phyloP scores from a whole-genome alignment of 305 asterid species.

The Striga hermonthica region DNA sequence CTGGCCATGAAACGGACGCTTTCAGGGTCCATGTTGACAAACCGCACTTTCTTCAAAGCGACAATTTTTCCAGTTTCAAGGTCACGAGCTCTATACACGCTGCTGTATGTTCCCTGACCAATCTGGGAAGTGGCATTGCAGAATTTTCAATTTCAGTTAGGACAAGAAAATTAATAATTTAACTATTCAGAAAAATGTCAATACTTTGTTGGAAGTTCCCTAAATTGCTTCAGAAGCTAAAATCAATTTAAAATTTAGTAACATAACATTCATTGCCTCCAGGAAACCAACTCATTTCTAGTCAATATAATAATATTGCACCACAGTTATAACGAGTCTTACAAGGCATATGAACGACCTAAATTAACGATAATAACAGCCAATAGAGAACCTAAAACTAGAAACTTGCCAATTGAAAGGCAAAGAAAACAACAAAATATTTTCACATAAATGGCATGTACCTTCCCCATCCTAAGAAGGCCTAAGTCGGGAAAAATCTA shows the following conservation, averaged over 20 bases:
- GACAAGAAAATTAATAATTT: slow-evolving; percentile 8
- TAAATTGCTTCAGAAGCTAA: slow-evolving; percentile 15
- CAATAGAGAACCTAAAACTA: neutral
- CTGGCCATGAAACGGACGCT: slow-evolving; percentile 90
- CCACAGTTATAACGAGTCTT: neutral
- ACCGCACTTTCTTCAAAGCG: slow-evolving; percentile 81
- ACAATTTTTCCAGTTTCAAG: slow-evolving; percentile 70
- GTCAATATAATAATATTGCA: neutral
- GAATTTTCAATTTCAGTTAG: slow-evolving; percentile 17
- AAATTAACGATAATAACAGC: neutral
- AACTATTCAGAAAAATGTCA: neutral
- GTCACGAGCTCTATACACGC: slow-evolving; percentile 85
- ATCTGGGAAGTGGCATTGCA: slow-evolving; percentile 47
- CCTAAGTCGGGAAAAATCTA: neutral
- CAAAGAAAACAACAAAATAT: neutral
- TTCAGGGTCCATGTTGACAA: slow-evolving; percentile 84
- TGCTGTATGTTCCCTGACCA: slow-evolving; percentile 94
- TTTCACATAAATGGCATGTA: too few relatives aligned
- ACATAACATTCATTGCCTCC: slow-evolving; percentile 11
- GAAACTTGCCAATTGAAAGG: neutral
- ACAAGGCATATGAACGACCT: slow-evolving; percentile 20
- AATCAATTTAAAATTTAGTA: slow-evolving; percentile 9
- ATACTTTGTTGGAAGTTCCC: neutral
- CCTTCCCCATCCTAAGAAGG: neutral
- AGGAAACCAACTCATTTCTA: slow-evolving; percentile 2